phyloP scores from a whole-genome alignment of 441 rosid genomes.

The Populus hybrid region DNA sequence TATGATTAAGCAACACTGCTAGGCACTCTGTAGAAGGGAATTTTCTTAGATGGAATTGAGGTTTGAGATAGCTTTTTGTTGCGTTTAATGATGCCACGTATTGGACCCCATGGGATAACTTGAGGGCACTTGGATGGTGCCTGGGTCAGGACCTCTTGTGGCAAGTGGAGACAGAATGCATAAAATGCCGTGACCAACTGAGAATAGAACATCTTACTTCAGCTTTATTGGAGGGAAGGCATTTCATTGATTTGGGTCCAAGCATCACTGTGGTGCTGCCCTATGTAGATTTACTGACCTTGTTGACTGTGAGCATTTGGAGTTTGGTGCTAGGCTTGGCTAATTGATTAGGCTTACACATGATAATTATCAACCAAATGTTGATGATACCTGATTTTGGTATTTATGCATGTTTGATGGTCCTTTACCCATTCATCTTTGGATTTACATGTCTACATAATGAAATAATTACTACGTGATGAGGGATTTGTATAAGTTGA shows the following conservation, averaged over 20 bases:
- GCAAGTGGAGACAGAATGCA: background rate
- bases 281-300: background rate
- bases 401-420: background rate
- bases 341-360: background rate
- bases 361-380: background rate
- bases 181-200: background rate
- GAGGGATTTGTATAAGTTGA: background rate
- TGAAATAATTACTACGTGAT: background rate
- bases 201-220: background rate
- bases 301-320: background rate
- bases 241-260: background rate
- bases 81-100: background rate
- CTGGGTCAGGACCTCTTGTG: background rate
- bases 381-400: too few relatives aligned
- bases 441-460: background rate
- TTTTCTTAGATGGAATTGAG: slow-evolving; percentile 6
- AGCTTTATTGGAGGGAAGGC: background rate
- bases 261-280: background rate
- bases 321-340: background rate
- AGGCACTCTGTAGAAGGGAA: background rate
- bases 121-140: background rate
- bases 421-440: background rate
- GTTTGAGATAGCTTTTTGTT: slow-evolving; percentile 1
- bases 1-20: background rate
- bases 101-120: background rate